Evolutionary conservation across 805 yeast genomes (phyloP).

Genomic region (Metschnikowia dekortorum): DNA sequence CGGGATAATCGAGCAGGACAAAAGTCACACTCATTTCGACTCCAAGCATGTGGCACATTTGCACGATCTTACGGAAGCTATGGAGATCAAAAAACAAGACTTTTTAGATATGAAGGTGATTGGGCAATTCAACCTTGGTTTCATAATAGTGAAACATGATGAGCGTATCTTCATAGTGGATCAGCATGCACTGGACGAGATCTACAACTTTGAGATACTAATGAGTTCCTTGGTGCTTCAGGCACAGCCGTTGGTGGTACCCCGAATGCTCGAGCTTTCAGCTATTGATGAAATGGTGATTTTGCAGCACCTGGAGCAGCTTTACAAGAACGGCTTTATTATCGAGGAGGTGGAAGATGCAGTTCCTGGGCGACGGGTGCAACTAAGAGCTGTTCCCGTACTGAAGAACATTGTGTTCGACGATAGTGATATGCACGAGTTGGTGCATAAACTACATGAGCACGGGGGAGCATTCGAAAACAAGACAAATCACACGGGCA

Average conservation of each 20-base stretch:
- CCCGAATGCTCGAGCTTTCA: slow-evolving; percentile 60
- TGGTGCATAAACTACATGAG: slow-evolving; percentile 63
- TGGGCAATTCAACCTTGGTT: slow-evolving; percentile 96
- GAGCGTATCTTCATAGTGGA: slow-evolving; percentile 80
- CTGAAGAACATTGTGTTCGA: slow-evolving; percentile 69
- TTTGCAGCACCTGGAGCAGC: slow-evolving; percentile 51
- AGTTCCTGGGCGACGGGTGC: slow-evolving; percentile 54
- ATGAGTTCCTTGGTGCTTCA: slow-evolving; percentile 54
- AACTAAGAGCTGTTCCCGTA: slow-evolving; percentile 62
- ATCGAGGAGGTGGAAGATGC: slow-evolving; percentile 44
- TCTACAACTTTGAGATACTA: slow-evolving; percentile 77
- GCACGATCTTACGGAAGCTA: slow-evolving; percentile 13
- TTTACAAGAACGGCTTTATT: slow-evolving; percentile 72
- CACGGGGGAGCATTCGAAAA: slow-evolving; percentile 16
- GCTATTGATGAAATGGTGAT: slow-evolving; percentile 76
- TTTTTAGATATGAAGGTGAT: slow-evolving; percentile 71
- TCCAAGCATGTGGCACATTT: slow-evolving; percentile 7
- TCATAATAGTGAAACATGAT: slow-evolving; percentile 63
- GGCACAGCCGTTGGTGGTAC: slow-evolving; percentile 55
- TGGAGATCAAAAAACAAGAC: slow-evolving; percentile 59
- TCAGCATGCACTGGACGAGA: slow-evolving; percentile 98
- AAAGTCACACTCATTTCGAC: neutral
- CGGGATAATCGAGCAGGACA: neutral
- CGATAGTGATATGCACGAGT: slow-evolving; percentile 67
- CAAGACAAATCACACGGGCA: neutral